Evolutionary conservation across 2,329 filamentous ascomycete species (phyloP).

Genomic region (Ascomycota sp.): DNA sequence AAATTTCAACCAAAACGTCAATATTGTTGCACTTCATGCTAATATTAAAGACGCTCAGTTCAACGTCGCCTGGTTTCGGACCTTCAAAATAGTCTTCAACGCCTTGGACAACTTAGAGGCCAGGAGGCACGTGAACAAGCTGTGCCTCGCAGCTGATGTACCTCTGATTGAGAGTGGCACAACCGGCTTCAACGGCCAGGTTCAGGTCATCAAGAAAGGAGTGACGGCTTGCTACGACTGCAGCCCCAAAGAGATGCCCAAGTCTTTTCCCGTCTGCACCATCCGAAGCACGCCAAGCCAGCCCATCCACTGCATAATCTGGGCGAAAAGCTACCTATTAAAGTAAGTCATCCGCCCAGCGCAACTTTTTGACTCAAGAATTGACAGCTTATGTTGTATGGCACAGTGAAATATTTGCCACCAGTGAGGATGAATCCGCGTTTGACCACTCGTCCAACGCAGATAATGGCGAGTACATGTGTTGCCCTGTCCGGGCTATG

Average conservation of each 20-base stretch:
- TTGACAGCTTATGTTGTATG: background rate
- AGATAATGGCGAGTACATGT: constrained; percentile 44
- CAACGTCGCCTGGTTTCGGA: constrained; percentile 69
- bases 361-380: background rate
- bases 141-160: constrained; percentile 83
- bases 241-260: constrained; percentile 71
- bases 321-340: constrained; percentile 91
- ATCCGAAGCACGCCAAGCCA: constrained; percentile 92
- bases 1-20: constrained; percentile 74
- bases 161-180: constrained; percentile 92
- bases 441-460: constrained; percentile 64
- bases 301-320: constrained; percentile 96
- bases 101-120: constrained; percentile 92
- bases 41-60: constrained; percentile 88
- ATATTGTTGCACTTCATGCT: constrained; percentile 73
- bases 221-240: constrained; percentile 94
- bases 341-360: constrained; percentile 26
- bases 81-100: constrained; percentile 81
- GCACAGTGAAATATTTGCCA: constrained; percentile 60
- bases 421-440: constrained; percentile 66
- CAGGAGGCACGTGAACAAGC: constrained; percentile 83
- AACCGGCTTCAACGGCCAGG: constrained; percentile 92
- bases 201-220: constrained; percentile 88
- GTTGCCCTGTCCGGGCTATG: too few species aligned
- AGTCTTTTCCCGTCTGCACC: constrained; percentile 88